Evolutionary conservation across 73 alveolate species (phyloP), one percentile per base, ranked within the genome.

Genomic region (Diophrys appendiculata): DNA sequence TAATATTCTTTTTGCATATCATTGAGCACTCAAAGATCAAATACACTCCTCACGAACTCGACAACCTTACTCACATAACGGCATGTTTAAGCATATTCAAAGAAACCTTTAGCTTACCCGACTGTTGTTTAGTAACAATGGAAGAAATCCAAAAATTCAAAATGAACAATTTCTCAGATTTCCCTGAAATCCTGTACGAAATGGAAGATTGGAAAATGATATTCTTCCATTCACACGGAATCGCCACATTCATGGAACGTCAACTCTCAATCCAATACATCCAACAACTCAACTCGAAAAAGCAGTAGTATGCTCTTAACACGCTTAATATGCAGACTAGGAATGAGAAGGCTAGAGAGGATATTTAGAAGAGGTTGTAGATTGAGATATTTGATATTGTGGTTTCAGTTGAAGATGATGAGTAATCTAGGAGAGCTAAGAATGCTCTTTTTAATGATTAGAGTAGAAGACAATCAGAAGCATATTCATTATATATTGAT

Each of bases 331-430:
- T 77, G 27, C 65, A 33, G 33, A 23, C 2, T 2, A 43, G 78
- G 22, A 67, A 54, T 27, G 93, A 85, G 28, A 80, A 78, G 26
- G 72, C 81, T n/a, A 85, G 78, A 60, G 93, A 85, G 54, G 93
- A 85, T n/a, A 85, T 77, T 2, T 32, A 71, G 2, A 77, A 67
- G 67, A 77, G 80, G 55, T 60, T 85, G 80, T 73, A 85, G 30
- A 23, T 29, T 29, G 93, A 85, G n/a, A 76, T 84, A 32, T 68
- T 85, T 3, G 93, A 85, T 2, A 87, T 85, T 1, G 82, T 78
- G 23, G 43, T 74, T 0, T 3, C 30, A 24, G 43, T 85, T 18
- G 68, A 77, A 27, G 87, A 81, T 2, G 75, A 54, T 18, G 84
- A 73, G 33, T 78, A 43, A 43, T 84, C 69, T 53, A 55, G 78